phyloP scores from a whole-genome alignment of 108 stramenopile genomes.

The Schizochytrium sp. region DNA sequence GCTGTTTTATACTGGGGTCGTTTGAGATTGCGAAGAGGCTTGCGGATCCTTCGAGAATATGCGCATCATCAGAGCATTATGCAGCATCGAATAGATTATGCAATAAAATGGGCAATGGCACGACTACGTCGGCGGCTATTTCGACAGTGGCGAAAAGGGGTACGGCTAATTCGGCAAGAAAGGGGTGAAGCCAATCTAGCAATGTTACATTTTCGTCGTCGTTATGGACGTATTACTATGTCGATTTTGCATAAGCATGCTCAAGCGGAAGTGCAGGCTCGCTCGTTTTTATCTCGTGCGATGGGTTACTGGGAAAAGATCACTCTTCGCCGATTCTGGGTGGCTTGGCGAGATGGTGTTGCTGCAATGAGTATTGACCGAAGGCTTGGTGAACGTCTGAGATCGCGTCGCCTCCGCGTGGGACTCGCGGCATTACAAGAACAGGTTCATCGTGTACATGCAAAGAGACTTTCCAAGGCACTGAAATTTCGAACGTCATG shows the following conservation, averaged over 20 bases:
- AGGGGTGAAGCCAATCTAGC: neutral
- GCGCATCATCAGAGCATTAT: neutral
- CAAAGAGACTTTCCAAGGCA: neutral
- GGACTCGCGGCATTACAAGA: neutral
- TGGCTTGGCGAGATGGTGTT: neutral
- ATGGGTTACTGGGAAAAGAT: neutral
- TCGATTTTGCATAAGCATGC: neutral
- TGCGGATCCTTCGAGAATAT: neutral
- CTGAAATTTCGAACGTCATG: neutral
- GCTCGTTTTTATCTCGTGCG: neutral
- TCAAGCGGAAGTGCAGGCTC: neutral
- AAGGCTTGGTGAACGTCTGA: neutral
- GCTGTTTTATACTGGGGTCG: neutral
- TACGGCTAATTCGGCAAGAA: neutral
- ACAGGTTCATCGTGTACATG: neutral
- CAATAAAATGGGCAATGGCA: neutral
- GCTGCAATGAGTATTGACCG: neutral
- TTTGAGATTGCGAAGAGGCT: neutral
- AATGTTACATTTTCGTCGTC: neutral
- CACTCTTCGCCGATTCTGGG: neutral
- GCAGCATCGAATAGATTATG: neutral
- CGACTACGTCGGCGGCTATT: neutral
- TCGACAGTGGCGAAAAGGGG: conserved; percentile 12
- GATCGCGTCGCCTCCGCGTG: neutral
- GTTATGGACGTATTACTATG: neutral